phyloP scores from a whole-genome alignment of 2,329 filamentous ascomycete genomes.

The Venturia asperata region DNA sequence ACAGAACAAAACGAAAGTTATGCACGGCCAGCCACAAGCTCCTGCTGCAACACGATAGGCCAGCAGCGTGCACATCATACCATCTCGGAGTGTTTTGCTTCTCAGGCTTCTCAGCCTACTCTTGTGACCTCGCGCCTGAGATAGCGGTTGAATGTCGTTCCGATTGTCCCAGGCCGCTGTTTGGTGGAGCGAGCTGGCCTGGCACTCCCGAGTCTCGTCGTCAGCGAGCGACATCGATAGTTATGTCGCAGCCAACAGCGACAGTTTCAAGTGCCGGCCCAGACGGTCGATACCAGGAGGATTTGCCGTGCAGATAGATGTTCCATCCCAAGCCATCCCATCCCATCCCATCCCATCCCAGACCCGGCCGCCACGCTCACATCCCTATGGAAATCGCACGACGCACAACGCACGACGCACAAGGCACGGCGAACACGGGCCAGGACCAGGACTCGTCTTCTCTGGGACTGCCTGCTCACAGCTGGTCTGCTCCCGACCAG shows the following conservation, averaged over 20 bases:
- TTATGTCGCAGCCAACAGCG: neutral
- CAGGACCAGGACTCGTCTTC: constrained; percentile 7
- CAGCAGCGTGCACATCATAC: constrained; percentile 1
- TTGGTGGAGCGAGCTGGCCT: neutral
- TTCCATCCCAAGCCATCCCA: too few species aligned
- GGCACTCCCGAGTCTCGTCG: neutral
- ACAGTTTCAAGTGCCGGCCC: constrained; percentile 4
- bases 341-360: too few species aligned
- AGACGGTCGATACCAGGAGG: neutral
- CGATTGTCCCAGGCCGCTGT: neutral
- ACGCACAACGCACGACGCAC: neutral
- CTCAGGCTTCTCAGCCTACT: neutral
- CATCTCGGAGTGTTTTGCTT: constrained; percentile 2
- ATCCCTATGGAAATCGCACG: neutral
- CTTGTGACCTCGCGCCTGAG: neutral
- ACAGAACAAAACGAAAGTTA: neutral
- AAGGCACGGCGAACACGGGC: neutral
- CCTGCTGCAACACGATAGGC: neutral
- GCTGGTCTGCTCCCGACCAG: neutral
- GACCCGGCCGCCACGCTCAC: constrained; percentile 1
- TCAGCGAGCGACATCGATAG: neutral
- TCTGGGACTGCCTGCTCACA: neutral
- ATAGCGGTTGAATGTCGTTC: neutral
- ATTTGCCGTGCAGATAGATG: neutral
- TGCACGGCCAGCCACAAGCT: neutral